phyloP scores from a whole-genome alignment of 202 grass and related monocot species.

The Alloteropsis angusta region DNA sequence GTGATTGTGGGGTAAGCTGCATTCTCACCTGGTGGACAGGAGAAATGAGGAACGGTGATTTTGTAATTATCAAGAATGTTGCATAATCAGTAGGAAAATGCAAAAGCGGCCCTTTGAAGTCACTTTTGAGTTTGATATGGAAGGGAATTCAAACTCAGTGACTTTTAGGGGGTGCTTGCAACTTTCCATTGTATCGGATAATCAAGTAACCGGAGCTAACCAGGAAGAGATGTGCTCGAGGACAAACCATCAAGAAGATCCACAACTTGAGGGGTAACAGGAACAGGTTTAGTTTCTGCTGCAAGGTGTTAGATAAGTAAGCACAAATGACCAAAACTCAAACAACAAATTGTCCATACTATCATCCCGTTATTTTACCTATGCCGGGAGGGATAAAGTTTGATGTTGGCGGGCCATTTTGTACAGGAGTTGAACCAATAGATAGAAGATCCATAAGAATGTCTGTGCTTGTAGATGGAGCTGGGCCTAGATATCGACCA shows the following conservation, averaged over 20 bases:
- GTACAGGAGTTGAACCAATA: conserved; percentile 70
- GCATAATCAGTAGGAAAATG: background rate
- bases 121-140: background rate
- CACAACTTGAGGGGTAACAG: conserved; percentile 45
- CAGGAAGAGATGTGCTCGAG: conserved; percentile 46
- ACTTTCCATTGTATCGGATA: background rate
- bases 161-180: background rate
- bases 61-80: background rate
- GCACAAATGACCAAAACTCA: conserved; percentile 1
- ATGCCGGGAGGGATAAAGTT: conserved; percentile 27
- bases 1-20: conserved; percentile 54
- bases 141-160: background rate
- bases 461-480: conserved; percentile 53
- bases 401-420: conserved; percentile 49
- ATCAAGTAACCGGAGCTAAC: conserved; percentile 37
- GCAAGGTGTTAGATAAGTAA: conserved; percentile 28
- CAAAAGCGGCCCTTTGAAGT: background rate
- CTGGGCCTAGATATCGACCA: conserved; percentile 43
- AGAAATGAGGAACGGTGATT: conserved; percentile 7
- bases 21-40: conserved; percentile 36
- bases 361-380: conserved; percentile 48
- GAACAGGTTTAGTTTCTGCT: conserved; percentile 41
- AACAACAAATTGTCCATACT: conserved; percentile 9
- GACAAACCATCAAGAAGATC: conserved; percentile 90
- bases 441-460: conserved; percentile 90